These are phyloP conservation scores for Fusarium sp. DNA, from an alignment of 2,329 filamentous ascomycete genomes.

Conservation along the genomic window DNA sequence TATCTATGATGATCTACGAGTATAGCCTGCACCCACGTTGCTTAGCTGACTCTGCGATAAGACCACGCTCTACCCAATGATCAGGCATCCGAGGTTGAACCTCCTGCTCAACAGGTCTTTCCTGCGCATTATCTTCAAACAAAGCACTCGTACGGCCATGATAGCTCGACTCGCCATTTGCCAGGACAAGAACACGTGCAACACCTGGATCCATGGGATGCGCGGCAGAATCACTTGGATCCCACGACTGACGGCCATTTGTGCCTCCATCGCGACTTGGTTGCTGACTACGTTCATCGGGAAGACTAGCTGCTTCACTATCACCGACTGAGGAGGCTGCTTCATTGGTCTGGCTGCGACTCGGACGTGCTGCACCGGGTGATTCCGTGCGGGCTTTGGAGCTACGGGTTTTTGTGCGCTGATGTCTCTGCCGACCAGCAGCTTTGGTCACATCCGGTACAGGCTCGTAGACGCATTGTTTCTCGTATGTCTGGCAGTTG, in stretches of 20 bases:
- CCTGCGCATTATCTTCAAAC: constrained; percentile 52
- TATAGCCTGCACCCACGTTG: constrained; percentile 28
- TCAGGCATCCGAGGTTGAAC: constrained; percentile 45
- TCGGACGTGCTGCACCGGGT: background rate
- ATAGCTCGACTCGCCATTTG: constrained; percentile 57
- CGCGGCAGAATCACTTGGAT: background rate
- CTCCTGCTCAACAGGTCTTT: constrained; percentile 37
- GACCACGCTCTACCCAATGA: constrained; percentile 56
- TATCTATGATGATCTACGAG: constrained; percentile 34
- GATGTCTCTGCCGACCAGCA: constrained; percentile 32
- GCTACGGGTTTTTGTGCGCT: constrained; percentile 24
- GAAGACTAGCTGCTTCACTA: background rate
- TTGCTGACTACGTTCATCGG: background rate
- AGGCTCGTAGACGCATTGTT: constrained; percentile 42
- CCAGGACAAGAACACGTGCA: constrained; percentile 53
- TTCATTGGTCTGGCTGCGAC: background rate
- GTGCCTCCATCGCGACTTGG: constrained; percentile 3
- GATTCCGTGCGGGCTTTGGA: background rate
- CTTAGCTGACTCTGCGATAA: constrained; percentile 44
- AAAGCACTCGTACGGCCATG: constrained; percentile 62
- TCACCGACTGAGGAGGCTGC: background rate
- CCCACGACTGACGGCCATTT: constrained; percentile 9
- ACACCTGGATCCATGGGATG: constrained; percentile 39
- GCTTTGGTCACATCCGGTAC: constrained; percentile 31
- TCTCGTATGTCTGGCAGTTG: constrained; percentile 30